A percentile compares a stretch with the other conserved stretches of the same genome.
phyloP scores from a whole-genome alignment of 495 filamentous ascomycete species.

The Saxophila tyrrhenica region DNA sequence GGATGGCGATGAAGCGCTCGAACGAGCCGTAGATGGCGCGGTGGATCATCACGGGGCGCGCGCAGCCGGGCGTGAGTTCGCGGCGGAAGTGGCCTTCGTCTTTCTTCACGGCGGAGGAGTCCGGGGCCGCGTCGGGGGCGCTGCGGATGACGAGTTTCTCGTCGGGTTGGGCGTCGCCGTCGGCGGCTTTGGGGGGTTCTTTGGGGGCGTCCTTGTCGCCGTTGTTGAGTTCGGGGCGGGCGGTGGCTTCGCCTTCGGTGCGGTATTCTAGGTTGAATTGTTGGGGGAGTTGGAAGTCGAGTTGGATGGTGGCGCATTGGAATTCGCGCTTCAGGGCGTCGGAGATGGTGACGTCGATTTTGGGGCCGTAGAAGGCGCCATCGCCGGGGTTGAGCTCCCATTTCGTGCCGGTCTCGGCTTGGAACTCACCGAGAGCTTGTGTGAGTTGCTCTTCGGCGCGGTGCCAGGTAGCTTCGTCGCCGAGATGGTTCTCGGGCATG shows the following conservation, averaged over 20 bases:
- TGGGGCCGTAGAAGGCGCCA: slow-evolving; percentile 94
- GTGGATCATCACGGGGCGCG: slow-evolving; percentile 93
- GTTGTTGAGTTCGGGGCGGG: slow-evolving; percentile 12
- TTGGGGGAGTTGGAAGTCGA: slow-evolving; percentile 87
- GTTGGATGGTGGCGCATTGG: slow-evolving; percentile 94
- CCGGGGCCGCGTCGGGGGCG: slow-evolving; percentile 17
- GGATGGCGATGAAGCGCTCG: slow-evolving; percentile 88
- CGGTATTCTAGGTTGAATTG: slow-evolving; percentile 77
- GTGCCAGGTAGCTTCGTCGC: slow-evolving; percentile 78
- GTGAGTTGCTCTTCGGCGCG: slow-evolving; percentile 69
- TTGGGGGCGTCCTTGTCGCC: slow-evolving; percentile 28
- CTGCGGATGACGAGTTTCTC: slow-evolving; percentile 20
- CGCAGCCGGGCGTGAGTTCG: slow-evolving; percentile 54
- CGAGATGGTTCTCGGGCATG: slow-evolving; percentile 83
- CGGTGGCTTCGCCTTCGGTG: slow-evolving; percentile 43
- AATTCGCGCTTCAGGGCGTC: slow-evolving; percentile 68
- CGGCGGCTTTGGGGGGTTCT: slow-evolving; percentile 24
- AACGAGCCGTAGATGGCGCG: slow-evolving; percentile 88
- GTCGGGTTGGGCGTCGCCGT: slow-evolving; percentile 29
- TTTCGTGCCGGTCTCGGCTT: slow-evolving; percentile 46
- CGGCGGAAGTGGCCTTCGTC: slow-evolving; percentile 28
- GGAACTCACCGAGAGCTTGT: slow-evolving; percentile 67
- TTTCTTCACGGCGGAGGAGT: slow-evolving; percentile 16
- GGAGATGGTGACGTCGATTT: slow-evolving; percentile 85
- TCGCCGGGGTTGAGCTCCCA: slow-evolving; percentile 91